Conservation (phyloP, 192 early-diverging fungal genomes). For the Backusella macrospora region DNA sequence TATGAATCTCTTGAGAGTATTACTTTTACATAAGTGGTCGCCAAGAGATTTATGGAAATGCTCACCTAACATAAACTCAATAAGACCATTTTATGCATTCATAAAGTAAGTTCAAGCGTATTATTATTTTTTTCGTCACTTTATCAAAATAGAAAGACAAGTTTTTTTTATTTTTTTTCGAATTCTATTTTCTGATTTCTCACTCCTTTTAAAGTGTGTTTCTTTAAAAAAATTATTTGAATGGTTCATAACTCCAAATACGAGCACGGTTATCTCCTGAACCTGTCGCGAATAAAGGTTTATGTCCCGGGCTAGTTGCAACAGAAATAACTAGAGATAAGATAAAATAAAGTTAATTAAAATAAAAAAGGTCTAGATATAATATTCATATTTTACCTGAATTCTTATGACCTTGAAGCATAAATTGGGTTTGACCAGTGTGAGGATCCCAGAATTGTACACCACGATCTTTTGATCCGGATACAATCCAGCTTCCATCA, state of each 20-base stretch:
- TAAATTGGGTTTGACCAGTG: constrained; percentile 71
- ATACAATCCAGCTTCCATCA: constrained; percentile 89
- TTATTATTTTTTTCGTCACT: constrained; percentile 64
- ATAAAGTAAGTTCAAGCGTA: neutral
- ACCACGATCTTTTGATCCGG: constrained; percentile 89
- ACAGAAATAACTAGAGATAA: constrained; percentile 82
- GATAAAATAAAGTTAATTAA: neutral
- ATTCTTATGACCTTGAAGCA: constrained; percentile 97
- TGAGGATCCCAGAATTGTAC: constrained; percentile 95
- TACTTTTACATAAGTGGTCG: neutral
- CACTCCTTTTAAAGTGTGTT: no score
- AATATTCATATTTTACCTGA: constrained; percentile 61
- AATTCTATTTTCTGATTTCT: constrained; percentile 80
- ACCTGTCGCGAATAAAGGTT: constrained; percentile 89
- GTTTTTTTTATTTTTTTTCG: constrained; percentile 68
- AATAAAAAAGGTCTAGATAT: neutral
- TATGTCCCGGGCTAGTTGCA: constrained; percentile 76
- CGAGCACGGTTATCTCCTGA: constrained; percentile 92
- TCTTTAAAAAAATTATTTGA: constrained; percentile 10
- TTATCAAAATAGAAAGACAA: constrained; percentile 89
- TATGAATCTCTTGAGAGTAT: neutral
- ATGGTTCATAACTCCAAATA: constrained; percentile 84
- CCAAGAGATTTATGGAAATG: no score
- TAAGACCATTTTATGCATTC: neutral
- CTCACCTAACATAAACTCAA: no score